Evolutionary conservation across 2,329 filamentous ascomycete genomes (phyloP).

Genomic region (Fusarium nygamai): DNA sequence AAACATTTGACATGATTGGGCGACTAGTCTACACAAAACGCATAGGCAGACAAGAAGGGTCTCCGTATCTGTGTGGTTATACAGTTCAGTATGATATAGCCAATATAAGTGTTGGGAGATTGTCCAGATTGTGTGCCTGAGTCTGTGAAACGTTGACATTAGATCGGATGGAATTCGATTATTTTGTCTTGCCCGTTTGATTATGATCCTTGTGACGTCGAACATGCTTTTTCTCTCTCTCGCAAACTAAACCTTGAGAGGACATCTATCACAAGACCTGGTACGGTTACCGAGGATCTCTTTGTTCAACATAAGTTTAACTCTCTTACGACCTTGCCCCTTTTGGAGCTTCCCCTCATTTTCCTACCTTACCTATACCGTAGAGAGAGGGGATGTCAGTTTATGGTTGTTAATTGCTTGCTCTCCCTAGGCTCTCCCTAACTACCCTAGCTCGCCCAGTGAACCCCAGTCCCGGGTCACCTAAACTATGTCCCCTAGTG

Average conservation of each 20-base stretch:
- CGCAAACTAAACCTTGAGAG: constrained; percentile 24
- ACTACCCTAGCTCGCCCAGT: not conserved
- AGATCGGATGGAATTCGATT: not conserved
- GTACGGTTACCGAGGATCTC: constrained; percentile 15
- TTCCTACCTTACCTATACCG: not conserved
- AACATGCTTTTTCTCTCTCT: constrained; percentile 4
- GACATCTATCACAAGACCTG: constrained; percentile 29
- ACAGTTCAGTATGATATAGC: not conserved
- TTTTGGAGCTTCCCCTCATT: constrained; percentile 33
- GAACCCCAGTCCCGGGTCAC: not conserved
- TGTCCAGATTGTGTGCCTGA: not conserved
- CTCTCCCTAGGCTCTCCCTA: not conserved
- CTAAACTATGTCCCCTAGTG: constrained; percentile 4
- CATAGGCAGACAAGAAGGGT: not conserved
- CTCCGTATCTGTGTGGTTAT: not conserved
- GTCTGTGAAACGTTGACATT: not conserved
- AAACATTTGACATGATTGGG: constrained; percentile 18
- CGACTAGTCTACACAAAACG: not conserved
- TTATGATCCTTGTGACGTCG: constrained; percentile 7
- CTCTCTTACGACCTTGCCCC: constrained; percentile 16
- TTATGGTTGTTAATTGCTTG: not conserved
- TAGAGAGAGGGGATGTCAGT: not conserved
- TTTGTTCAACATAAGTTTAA: not conserved
- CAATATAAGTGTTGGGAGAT: not conserved
- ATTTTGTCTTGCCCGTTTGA: constrained; percentile 4